These are phyloP conservation scores for Suhomyces bokatorum DNA, from an alignment of 1,139 yeast species.

Conservation along the genomic window DNA sequence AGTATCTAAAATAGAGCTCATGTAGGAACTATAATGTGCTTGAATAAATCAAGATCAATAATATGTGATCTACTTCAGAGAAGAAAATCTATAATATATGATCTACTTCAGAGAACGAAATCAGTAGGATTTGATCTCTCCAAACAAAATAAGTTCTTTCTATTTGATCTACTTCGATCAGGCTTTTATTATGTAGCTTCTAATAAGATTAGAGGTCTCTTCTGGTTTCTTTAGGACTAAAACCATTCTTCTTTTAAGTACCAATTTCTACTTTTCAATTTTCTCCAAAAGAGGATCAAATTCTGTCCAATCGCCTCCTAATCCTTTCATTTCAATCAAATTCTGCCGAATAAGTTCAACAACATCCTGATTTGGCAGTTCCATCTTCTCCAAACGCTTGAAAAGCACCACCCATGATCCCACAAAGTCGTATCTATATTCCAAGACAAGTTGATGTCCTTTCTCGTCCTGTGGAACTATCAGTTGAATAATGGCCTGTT, in stretches of 20 bases:
- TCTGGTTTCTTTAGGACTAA: too few species aligned
- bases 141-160: too few species aligned
- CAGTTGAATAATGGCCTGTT: constrained; percentile 12
- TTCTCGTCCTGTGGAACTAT: constrained; percentile 15
- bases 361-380: constrained; percentile 5
- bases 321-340: neutral
- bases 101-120: neutral
- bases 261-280: neutral
- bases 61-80: neutral
- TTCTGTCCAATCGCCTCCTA: constrained; percentile 3
- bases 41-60: too few species aligned
- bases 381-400: constrained; percentile 10
- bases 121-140: too few species aligned
- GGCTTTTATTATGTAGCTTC: too few species aligned
- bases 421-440: constrained; percentile 37
- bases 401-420: constrained; percentile 29
- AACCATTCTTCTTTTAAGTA: too few species aligned
- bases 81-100: neutral
- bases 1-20: neutral
- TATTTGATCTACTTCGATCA: too few species aligned
- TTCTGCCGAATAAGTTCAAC: neutral
- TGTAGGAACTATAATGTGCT: too few species aligned
- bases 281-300: neutral
- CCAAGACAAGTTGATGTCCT: constrained; percentile 22
- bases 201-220: too few species aligned